These are phyloP conservation scores for Lactarius deliciosus DNA, from an alignment of 768 basidiomycete genomes.

Conservation along the genomic window DNA sequence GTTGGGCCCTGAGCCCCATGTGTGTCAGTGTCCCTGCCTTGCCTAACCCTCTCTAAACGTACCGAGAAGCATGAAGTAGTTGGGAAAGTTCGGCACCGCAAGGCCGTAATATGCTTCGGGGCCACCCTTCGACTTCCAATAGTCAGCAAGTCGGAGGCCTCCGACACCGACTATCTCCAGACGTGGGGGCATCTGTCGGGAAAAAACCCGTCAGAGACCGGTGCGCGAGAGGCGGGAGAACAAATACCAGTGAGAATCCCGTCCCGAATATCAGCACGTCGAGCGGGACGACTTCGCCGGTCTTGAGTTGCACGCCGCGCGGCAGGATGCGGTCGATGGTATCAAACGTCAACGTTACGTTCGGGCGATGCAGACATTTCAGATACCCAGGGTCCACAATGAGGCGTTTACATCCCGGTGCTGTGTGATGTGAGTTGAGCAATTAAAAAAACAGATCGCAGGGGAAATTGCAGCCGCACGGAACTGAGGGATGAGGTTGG, in stretches of 20 bases:
- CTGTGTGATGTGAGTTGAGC: constrained; percentile 32
- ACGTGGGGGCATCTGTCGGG: constrained; percentile 17
- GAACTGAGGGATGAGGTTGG: constrained; percentile 49
- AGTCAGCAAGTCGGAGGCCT: constrained; percentile 45
- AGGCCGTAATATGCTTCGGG: constrained; percentile 52
- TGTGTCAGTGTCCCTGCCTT: neutral
- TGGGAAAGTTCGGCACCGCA: constrained; percentile 28
- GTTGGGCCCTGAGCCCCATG: constrained; percentile 42
- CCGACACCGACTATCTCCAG: constrained; percentile 42
- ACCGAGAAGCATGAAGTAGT: constrained; percentile 29
- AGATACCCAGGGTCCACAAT: constrained; percentile 62
- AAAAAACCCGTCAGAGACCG: constrained; percentile 3
- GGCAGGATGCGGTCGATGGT: constrained; percentile 48
- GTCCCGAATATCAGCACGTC: constrained; percentile 62
- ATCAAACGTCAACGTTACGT: constrained; percentile 53
- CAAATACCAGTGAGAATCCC: constrained; percentile 47
- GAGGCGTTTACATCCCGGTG: constrained; percentile 62
- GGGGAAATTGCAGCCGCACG: constrained; percentile 37
- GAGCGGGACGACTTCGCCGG: constrained; percentile 48
- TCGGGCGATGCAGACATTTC: constrained; percentile 49
- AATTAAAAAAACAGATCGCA: neutral
- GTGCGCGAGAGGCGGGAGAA: constrained; percentile 6
- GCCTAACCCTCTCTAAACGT: neutral
- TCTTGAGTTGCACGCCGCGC: constrained; percentile 50
- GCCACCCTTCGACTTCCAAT: constrained; percentile 49